These are phyloP conservation scores for Prosopis cineraria DNA, from an alignment of 306 rosid genomes.

Conservation along the genomic window DNA sequence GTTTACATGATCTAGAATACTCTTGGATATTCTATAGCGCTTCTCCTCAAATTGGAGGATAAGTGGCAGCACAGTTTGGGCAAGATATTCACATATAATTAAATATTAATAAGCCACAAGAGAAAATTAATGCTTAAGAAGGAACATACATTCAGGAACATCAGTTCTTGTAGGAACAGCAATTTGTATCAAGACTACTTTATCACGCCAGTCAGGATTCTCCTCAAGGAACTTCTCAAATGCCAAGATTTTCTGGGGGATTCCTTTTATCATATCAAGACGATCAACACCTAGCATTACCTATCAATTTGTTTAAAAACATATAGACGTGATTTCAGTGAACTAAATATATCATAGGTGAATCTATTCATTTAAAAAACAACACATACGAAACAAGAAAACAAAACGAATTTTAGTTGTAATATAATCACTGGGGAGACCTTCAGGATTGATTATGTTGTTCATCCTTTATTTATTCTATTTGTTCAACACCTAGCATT, in stretches of 20 bases:
- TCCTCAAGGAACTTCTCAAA: conserved; percentile 95
- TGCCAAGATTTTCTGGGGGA: conserved; percentile 92
- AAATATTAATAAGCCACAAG: conserved; percentile 17
- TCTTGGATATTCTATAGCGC: neutral
- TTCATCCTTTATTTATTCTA: neutral
- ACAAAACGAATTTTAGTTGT: neutral
- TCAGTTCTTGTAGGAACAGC: conserved; percentile 97
- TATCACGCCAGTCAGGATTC: conserved; percentile 84
- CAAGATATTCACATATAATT: neutral
- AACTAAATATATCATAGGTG: conserved; percentile 17
- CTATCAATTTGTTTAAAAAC: conserved; percentile 54
- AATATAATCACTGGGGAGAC: neutral
- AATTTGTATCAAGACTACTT: conserved; percentile 94
- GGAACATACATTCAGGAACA: conserved; percentile 82
- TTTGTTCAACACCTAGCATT: too few species aligned
- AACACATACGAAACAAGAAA: too few species aligned
- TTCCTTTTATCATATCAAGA: conserved; percentile 98
- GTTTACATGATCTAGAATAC: neutral
- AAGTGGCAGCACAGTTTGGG: neutral
- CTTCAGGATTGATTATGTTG: neutral
- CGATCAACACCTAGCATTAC: conserved; percentile 96
- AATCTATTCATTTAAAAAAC: neutral
- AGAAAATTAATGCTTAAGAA: conserved; percentile 28
- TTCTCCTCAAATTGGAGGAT: neutral
- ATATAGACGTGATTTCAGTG: conserved; percentile 29